Conservation (phyloP, 1,284 basidiomycete genomes). For the Termitomyces sp. region DNA sequence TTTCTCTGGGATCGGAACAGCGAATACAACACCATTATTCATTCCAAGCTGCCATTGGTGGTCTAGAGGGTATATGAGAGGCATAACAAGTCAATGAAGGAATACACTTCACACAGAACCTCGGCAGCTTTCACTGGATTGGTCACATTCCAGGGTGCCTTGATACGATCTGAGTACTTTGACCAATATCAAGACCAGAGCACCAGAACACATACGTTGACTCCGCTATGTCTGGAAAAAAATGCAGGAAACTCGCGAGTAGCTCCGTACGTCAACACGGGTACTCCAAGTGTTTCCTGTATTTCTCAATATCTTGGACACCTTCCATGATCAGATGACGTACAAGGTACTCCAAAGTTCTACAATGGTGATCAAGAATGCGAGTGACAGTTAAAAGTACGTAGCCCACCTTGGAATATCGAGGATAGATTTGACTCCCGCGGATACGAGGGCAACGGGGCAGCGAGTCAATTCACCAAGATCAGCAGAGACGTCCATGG, state of each 20-base stretch:
- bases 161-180: slow-evolving; percentile 7
- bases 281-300: slow-evolving; percentile 94
- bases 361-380: slow-evolving; percentile 22
- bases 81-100: background rate
- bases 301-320: slow-evolving; percentile 2
- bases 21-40: slow-evolving; percentile 75
- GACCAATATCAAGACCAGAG: background rate
- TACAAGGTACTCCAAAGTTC: slow-evolving; percentile 92
- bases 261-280: slow-evolving; percentile 77
- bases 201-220: slow-evolving; percentile 49
- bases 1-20: slow-evolving; percentile 84
- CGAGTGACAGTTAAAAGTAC: background rate
- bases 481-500: slow-evolving; percentile 95
- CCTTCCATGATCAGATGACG: slow-evolving; percentile 15
- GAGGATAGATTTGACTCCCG: slow-evolving; percentile 93
- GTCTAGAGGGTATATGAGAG: slow-evolving; percentile 34
- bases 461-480: slow-evolving; percentile 79
- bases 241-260: slow-evolving; percentile 91
- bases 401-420: slow-evolving; percentile 74
- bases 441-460: slow-evolving; percentile 87
- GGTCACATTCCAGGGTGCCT: slow-evolving; percentile 70
- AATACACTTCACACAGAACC: slow-evolving; percentile 55
- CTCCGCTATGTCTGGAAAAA: slow-evolving; percentile 82
- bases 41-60: slow-evolving; percentile 60
- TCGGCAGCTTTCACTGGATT: slow-evolving; percentile 62